These are phyloP conservation scores for Beauveria sp. DNA, from an alignment of 2,329 filamentous ascomycete species.

Conservation along the genomic window DNA sequence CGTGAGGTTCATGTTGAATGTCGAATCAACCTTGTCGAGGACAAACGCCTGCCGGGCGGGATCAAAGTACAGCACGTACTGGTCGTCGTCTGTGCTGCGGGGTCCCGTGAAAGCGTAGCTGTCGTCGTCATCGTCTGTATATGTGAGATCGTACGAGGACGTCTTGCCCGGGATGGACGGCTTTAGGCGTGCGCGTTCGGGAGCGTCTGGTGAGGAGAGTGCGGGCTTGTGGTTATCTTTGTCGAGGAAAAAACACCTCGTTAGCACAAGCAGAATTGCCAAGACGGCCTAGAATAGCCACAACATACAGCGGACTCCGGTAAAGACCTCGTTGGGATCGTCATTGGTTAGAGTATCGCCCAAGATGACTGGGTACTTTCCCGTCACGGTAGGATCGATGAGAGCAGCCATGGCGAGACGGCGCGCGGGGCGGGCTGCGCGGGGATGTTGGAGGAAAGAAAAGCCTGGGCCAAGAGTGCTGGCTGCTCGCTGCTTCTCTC, in stretches of 20 bases:
- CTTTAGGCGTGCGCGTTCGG: constrained; percentile 43
- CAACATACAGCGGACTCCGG: constrained; percentile 49
- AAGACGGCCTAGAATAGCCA: not conserved
- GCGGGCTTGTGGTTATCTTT: constrained; percentile 57
- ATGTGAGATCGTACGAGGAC: constrained; percentile 48
- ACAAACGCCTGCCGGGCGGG: constrained; percentile 66
- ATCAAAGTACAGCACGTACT: constrained; percentile 70
- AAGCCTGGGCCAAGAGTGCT: not conserved
- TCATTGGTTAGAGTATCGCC: constrained; percentile 54
- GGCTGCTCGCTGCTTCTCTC: not conserved
- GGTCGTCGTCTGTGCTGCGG: constrained; percentile 45
- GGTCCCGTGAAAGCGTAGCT: constrained; percentile 55
- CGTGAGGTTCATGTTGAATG: constrained; percentile 80
- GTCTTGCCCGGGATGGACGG: constrained; percentile 41
- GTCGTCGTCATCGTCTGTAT: constrained; percentile 41
- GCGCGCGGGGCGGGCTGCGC: not conserved
- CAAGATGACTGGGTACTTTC: constrained; percentile 56
- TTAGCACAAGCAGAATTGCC: not conserved
- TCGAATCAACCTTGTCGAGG: constrained; percentile 72
- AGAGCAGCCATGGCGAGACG: constrained; percentile 27
- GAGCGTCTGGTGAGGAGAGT: constrained; percentile 40
- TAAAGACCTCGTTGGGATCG: constrained; percentile 50
- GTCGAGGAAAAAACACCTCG: constrained; percentile 5
- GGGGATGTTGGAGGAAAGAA: not conserved
- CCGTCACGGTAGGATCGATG: constrained; percentile 53